These are phyloP conservation scores for Alternaria arborescens DNA, from an alignment of 2,329 filamentous ascomycete genomes.

Conservation along the genomic window DNA sequence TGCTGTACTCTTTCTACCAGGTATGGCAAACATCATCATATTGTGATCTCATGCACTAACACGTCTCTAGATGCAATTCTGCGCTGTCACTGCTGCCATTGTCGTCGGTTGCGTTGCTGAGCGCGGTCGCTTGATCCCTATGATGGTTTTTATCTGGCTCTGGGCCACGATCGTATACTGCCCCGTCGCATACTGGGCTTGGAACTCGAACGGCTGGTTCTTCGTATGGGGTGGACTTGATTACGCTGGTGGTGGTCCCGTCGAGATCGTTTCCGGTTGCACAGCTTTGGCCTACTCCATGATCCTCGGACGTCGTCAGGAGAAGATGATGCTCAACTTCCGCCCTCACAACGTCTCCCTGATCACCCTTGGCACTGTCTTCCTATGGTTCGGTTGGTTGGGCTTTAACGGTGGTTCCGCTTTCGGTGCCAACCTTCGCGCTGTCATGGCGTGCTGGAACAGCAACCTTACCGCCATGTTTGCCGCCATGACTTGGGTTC, in stretches of 20 bases:
- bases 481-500: slow-evolving; percentile 88
- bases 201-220: slow-evolving; percentile 94
- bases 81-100: slow-evolving; percentile 89
- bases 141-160: slow-evolving; percentile 94
- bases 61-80: slow-evolving; percentile 86
- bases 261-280: slow-evolving; percentile 95
- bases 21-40: slow-evolving; percentile 55
- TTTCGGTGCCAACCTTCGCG: slow-evolving; percentile 92
- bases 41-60: slow-evolving; percentile 20
- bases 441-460: slow-evolving; percentile 98
- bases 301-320: slow-evolving; percentile 94
- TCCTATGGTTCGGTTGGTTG: slow-evolving; percentile 99
- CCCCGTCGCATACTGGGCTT: slow-evolving; percentile 94
- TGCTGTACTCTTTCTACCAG: slow-evolving; percentile 95
- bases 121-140: slow-evolving; percentile 88
- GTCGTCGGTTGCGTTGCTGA: slow-evolving; percentile 92
- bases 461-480: slow-evolving; percentile 93
- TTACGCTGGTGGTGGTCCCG: slow-evolving; percentile 94
- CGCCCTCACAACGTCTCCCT: slow-evolving; percentile 98
- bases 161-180: slow-evolving; percentile 99
- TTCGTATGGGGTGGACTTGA: slow-evolving; percentile 92
- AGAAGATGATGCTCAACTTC: slow-evolving; percentile 99
- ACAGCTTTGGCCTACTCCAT: slow-evolving; percentile 94
- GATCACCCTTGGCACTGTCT: slow-evolving; percentile 91
- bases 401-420: slow-evolving; percentile 98